Conservation (phyloP, 208 protist genomes). For the Leishmania lainsoni region DNA sequence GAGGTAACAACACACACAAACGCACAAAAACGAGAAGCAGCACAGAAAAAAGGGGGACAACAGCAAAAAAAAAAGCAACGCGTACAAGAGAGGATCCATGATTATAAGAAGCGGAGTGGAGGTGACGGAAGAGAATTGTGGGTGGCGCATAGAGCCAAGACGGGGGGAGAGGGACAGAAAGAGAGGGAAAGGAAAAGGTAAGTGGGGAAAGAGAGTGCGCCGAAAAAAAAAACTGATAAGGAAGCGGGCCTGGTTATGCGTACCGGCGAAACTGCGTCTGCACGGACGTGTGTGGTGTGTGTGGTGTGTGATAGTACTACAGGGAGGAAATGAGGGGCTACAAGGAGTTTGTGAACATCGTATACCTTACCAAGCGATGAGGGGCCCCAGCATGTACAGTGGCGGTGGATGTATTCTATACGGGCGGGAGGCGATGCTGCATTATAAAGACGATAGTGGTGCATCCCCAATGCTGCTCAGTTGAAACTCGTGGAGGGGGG, state of each 20-base stretch:
- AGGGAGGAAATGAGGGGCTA: neutral
- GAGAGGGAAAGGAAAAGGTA: neutral
- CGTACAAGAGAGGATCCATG: conserved; percentile 1
- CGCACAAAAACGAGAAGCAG: neutral
- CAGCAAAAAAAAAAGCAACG: neutral
- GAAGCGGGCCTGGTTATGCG: neutral
- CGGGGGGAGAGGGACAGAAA: neutral
- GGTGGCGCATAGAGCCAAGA: neutral
- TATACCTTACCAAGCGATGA: neutral
- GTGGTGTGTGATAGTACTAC: neutral
- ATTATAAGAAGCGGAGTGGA: conserved; percentile 1
- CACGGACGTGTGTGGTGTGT: neutral
- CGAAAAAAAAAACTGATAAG: neutral
- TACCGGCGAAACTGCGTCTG: neutral
- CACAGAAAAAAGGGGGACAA: neutral
- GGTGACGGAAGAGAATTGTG: neutral
- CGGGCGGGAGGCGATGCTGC: neutral
- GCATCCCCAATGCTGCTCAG: neutral
- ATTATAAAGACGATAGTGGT: neutral
- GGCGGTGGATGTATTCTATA: neutral
- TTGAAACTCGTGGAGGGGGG: conserved; percentile 24
- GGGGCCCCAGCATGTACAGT: neutral
- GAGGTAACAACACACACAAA: neutral
- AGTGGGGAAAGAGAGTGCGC: no score
- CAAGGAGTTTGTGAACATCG: neutral